Conservation (phyloP, 2,329 filamentous ascomycete species). For the Alternaria sp. region DNA sequence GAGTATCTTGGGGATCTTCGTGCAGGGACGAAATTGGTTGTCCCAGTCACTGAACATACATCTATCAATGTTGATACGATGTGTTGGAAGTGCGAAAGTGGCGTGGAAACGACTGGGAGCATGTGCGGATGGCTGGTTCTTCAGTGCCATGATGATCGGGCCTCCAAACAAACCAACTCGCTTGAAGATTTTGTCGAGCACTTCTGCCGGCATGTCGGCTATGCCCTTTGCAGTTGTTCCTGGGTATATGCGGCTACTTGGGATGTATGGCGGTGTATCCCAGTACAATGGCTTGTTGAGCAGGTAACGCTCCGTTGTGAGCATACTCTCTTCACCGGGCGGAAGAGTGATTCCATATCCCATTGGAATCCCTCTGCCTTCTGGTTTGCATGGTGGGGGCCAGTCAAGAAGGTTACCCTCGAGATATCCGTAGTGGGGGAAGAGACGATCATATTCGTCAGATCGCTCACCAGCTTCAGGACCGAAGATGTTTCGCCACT, state of each 20-base stretch:
- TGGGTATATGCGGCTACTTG: fast-evolving
- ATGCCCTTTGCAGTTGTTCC: neutral
- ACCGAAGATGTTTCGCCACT: no score
- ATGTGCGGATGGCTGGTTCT: no score
- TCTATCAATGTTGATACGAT: no score
- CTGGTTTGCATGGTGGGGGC: no score
- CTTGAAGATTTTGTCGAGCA: neutral
- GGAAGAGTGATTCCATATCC: no score
- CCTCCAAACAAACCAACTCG: neutral
- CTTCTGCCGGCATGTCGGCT: neutral
- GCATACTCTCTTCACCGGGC: neutral
- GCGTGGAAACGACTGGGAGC: no score
- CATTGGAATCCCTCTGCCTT: no score
- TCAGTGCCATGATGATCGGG: neutral
- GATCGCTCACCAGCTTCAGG: no score
- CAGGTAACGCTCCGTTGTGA: no score
- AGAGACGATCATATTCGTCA: neutral
- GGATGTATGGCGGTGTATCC: neutral
- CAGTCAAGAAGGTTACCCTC: neutral
- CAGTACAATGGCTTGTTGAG: neutral
- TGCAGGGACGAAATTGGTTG: no score
- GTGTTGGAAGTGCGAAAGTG: no score
- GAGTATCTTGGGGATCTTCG: neutral
- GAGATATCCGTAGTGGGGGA: neutral
- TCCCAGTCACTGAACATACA: no score